Percentiles rank a stretch among this genome's conserved stretches.
Conservation (phyloP, 441 rosid species). For the Iberis amara region DNA sequence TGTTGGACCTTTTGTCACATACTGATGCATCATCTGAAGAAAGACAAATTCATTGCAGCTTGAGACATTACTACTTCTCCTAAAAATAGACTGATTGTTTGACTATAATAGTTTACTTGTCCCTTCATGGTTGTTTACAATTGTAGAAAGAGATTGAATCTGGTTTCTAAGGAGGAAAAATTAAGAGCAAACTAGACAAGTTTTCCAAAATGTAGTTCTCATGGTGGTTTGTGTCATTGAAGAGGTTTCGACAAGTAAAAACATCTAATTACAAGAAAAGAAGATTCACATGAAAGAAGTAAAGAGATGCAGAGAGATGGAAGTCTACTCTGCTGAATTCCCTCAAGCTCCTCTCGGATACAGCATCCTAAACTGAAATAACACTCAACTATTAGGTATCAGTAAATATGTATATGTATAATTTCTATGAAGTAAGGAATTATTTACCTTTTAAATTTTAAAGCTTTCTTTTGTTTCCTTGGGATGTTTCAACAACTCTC, state of each 20-base stretch:
- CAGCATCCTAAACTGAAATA: constrained; percentile 28
- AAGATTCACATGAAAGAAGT: constrained; percentile 21
- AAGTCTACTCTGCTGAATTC: constrained; percentile 16
- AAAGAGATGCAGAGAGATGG: constrained; percentile 12
- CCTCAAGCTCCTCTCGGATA: constrained; percentile 11
- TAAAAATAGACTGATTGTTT: constrained; percentile 10
- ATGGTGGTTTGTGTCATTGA: constrained; percentile 6
- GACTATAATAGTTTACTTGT: background rate
- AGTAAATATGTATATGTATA: constrained; percentile 30
- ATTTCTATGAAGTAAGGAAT: constrained; percentile 29
- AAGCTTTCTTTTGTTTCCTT: constrained; percentile 32
- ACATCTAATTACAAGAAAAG: constrained; percentile 28
- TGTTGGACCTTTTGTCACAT: constrained; percentile 33
- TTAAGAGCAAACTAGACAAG: constrained; percentile 5
- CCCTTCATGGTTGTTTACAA: constrained; percentile 2
- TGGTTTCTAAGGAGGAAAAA: constrained; percentile 1
- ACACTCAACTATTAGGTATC: constrained; percentile 34
- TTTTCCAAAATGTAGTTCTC: constrained; percentile 24
- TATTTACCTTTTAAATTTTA: constrained; percentile 36
- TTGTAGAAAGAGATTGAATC: constrained; percentile 2
- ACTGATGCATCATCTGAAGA: constrained; percentile 46
- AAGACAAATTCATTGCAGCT: background rate
- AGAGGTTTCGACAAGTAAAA: background rate
- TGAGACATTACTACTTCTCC: background rate
- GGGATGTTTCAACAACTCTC: constrained; percentile 36